Conservation (phyloP, 768 basidiomycete species). For the Pilatotrama ljubarskyi region DNA sequence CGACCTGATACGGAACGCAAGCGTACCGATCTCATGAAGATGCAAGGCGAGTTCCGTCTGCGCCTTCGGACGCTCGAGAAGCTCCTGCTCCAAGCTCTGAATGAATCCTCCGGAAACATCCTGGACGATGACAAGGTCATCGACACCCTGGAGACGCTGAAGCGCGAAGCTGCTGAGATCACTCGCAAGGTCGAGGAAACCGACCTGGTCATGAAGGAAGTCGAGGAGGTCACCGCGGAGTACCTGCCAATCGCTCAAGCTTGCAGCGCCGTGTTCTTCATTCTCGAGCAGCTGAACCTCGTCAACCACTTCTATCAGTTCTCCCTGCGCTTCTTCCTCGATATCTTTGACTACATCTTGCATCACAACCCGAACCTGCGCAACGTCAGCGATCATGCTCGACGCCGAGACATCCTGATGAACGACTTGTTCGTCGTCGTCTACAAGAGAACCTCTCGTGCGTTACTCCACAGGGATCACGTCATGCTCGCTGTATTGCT, state of each 20-base stretch:
- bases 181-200: constrained; percentile 96
- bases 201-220: constrained; percentile 92
- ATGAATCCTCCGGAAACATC: constrained; percentile 96
- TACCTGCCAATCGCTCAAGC: constrained; percentile 94
- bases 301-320: constrained; percentile 99
- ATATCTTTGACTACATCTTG: constrained; percentile 95
- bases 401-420: constrained; percentile 76
- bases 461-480: constrained; percentile 87
- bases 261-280: constrained; percentile 96
- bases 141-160: constrained; percentile 91
- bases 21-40: constrained; percentile 94
- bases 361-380: constrained; percentile 90
- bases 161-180: constrained; percentile 94
- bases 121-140: constrained; percentile 99
- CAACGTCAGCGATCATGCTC: constrained; percentile 68
- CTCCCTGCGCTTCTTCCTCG: constrained; percentile 96
- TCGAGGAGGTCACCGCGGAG: constrained; percentile 93
- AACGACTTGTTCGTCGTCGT: constrained; percentile 88
- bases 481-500: constrained; percentile 89
- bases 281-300: constrained; percentile 89
- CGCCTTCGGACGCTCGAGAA: constrained; percentile 92
- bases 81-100: constrained; percentile 88
- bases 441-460: constrained; percentile 86
- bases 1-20: constrained; percentile 95
- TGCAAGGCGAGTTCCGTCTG: constrained; percentile 96